Evolutionary conservation across 2,329 filamentous ascomycete species (phyloP).

Genomic region (Lasiodiplodia sp.): DNA sequence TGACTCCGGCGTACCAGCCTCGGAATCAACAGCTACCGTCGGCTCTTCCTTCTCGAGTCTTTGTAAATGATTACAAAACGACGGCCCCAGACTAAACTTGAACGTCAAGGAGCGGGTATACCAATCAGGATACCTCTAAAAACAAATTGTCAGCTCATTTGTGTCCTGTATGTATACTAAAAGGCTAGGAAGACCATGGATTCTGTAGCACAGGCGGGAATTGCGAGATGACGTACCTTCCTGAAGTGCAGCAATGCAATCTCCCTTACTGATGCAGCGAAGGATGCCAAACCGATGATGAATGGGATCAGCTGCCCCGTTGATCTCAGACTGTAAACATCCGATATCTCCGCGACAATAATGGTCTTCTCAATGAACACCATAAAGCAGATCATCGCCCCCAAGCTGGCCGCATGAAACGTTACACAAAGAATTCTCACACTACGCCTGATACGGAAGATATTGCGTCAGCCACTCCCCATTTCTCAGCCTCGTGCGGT

Average conservation of each 20-base stretch:
- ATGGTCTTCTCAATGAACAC: conserved; percentile 1
- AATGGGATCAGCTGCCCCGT: conserved; percentile 22
- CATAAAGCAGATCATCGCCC: neutral
- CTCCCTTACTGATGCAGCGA: neutral
- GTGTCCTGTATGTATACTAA: too few species aligned
- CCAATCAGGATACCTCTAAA: neutral
- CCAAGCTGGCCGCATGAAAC: neutral
- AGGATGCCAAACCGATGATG: conserved; percentile 7
- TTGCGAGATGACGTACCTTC: neutral
- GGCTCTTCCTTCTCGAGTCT: neutral
- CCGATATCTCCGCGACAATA: neutral
- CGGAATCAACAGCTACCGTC: neutral
- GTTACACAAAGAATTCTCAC: neutral
- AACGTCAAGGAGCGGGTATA: neutral
- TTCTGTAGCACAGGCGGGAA: neutral
- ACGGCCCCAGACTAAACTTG: neutral
- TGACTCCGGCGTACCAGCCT: neutral
- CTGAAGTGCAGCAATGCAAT: neutral
- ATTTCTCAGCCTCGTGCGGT: neutral
- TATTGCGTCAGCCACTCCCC: neutral
- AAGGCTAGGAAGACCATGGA: too few species aligned
- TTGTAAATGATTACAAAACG: neutral
- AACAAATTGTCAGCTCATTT: neutral
- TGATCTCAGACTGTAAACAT: neutral
- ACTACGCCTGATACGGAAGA: neutral